Evolutionary conservation across 1,284 basidiomycete species (phyloP).

Genomic region (Cystobasidiaceae sp.): DNA sequence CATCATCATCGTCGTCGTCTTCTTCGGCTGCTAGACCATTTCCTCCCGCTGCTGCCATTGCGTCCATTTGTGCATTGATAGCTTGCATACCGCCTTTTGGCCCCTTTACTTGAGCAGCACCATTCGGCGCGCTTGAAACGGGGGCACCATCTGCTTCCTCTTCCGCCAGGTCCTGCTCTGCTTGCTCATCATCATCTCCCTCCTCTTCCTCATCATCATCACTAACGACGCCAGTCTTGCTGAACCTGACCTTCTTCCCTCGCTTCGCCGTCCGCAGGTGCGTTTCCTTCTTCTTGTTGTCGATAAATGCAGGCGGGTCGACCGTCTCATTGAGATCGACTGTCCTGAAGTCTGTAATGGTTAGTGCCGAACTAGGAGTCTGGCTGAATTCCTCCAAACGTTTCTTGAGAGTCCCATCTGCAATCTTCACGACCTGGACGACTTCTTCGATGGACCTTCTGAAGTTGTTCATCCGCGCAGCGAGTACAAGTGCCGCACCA

Average conservation of each 20-base stretch:
- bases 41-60: not conserved
- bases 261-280: slow-evolving; percentile 50
- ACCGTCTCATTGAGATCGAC: slow-evolving; percentile 87
- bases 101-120: too few relatives aligned
- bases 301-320: slow-evolving; percentile 81
- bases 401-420: slow-evolving; percentile 87
- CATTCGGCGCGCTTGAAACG: slow-evolving; percentile 40
- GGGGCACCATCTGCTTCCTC: slow-evolving; percentile 41
- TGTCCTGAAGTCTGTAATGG: slow-evolving; percentile 83
- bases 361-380: slow-evolving; percentile 78
- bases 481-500: slow-evolving; percentile 88
- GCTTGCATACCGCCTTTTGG: slow-evolving; percentile 37
- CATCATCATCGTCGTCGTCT: slow-evolving; percentile 47
- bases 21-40: slow-evolving; percentile 9
- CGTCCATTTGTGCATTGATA: slow-evolving; percentile 6
- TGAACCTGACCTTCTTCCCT: slow-evolving; percentile 33
- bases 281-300: slow-evolving; percentile 66
- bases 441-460: slow-evolving; percentile 87
- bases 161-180: slow-evolving; percentile 35
- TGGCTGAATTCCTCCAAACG: slow-evolving; percentile 92
- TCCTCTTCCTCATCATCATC: slow-evolving; percentile 34
- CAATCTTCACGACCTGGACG: slow-evolving; percentile 97
- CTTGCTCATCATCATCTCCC: slow-evolving; percentile 37
- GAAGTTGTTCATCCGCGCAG: slow-evolving; percentile 98
- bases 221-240: slow-evolving; percentile 22